Conservation (phyloP, 2,329 filamentous ascomycete species). For the Zymoseptoria passerinii region DNA sequence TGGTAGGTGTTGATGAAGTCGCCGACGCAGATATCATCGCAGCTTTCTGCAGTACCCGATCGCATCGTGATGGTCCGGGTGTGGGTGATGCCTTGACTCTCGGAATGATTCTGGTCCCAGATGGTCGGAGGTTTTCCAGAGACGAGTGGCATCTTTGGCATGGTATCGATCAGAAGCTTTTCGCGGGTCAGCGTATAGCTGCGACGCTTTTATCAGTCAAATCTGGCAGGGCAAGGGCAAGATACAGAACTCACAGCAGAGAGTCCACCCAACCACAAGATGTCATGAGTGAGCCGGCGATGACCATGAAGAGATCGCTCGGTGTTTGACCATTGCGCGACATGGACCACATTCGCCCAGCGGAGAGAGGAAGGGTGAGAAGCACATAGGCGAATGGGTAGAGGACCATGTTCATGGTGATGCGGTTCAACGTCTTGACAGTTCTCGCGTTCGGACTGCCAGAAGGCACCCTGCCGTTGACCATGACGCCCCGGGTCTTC, state of each 20-base stretch:
- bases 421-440: constrained; percentile 28
- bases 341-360: constrained; percentile 57
- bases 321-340: constrained; percentile 34
- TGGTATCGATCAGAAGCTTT: constrained; percentile 42
- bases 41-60: neutral
- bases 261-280: constrained; percentile 53
- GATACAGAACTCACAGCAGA: constrained; percentile 31
- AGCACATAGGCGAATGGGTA: constrained; percentile 62
- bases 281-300: constrained; percentile 49
- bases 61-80: constrained; percentile 22
- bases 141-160: constrained; percentile 12
- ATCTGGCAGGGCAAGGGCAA: neutral
- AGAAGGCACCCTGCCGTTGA: constrained; percentile 4
- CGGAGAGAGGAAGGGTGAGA: constrained; percentile 59
- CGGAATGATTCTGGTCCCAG: constrained; percentile 13
- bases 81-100: constrained; percentile 22
- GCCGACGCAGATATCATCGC: neutral
- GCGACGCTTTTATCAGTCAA: neutral
- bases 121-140: constrained; percentile 4
- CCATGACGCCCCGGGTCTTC: constrained; percentile 20
- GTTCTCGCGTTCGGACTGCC: constrained; percentile 19
- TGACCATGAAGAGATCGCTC: constrained; percentile 39
- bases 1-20: constrained; percentile 6
- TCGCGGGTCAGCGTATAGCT: constrained; percentile 49
- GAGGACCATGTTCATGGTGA: constrained; percentile 52